A percentile compares a stretch with the other conserved stretches of the same genome.
phyloP scores from a whole-genome alignment of 306 rosid genomes.

The Medicago arabica region DNA sequence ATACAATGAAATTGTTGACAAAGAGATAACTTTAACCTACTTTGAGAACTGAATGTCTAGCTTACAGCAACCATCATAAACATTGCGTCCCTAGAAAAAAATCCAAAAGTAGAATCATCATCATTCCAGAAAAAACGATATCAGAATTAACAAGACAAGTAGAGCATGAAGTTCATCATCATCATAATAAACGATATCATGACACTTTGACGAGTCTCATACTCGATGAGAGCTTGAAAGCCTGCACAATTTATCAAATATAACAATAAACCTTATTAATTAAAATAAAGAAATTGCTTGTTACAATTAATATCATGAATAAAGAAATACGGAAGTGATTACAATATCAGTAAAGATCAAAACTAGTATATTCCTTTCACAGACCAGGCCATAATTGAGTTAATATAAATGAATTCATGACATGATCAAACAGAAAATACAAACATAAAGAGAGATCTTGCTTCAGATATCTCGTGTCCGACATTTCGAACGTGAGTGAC shows the following conservation, averaged over 20 bases:
- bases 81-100: constrained; percentile 84
- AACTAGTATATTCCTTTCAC: too few relatives aligned
- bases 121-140: constrained; percentile 31
- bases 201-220: constrained; percentile 81
- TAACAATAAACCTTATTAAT: not conserved
- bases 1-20: not conserved
- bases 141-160: constrained; percentile 37
- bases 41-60: constrained; percentile 97
- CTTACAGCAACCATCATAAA: constrained; percentile 98
- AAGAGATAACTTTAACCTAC: constrained; percentile 58
- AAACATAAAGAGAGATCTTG: constrained; percentile 38
- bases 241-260: constrained; percentile 61
- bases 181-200: too few relatives aligned
- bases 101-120: constrained; percentile 24
- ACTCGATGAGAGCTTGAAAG: constrained; percentile 97
- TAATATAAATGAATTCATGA: not conserved
- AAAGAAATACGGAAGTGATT: too few relatives aligned
- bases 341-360: too few relatives aligned
- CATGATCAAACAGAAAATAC: constrained; percentile 13
- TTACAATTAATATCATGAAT: constrained; percentile 11
- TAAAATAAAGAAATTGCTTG: not conserved
- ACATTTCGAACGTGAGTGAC: constrained; percentile 97
- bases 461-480: constrained; percentile 90
- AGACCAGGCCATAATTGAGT: constrained; percentile 11
- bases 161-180: constrained; percentile 89